These are phyloP conservation scores for Candida loeiensis DNA, from an alignment of 805 yeast species.

Conservation along the genomic window DNA sequence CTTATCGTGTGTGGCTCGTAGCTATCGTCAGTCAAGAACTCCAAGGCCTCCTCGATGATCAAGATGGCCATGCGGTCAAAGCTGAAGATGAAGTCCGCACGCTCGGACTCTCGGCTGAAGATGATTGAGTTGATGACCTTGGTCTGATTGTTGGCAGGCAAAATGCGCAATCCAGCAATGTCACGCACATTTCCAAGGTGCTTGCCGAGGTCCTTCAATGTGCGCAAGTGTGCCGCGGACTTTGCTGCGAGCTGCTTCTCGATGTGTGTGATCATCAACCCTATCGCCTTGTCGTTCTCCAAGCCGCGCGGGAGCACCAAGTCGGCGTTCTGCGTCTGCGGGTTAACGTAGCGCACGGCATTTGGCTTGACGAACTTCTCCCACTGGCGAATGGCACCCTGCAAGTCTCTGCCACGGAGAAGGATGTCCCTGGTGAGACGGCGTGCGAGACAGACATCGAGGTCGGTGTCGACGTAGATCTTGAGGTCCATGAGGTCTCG, in stretches of 20 bases:
- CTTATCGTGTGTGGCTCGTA: constrained; percentile 33
- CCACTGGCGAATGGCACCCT: constrained; percentile 88
- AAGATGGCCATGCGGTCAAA: constrained; percentile 79
- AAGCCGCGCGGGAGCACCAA: constrained; percentile 87
- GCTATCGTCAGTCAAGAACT: constrained; percentile 36
- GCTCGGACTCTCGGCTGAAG: constrained; percentile 47
- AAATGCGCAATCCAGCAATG: constrained; percentile 28
- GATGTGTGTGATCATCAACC: constrained; percentile 75
- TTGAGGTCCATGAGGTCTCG: constrained; percentile 78
- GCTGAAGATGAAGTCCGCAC: constrained; percentile 81
- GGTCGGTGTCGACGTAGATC: constrained; percentile 89
- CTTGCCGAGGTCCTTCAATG: constrained; percentile 54
- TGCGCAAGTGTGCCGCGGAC: constrained; percentile 63
- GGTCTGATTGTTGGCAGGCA: constrained; percentile 61
- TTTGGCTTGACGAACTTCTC: constrained; percentile 87
- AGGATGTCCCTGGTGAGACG: constrained; percentile 83
- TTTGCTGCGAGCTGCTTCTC: constrained; percentile 64
- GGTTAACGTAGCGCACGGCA: constrained; percentile 69
- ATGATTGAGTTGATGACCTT: constrained; percentile 69
- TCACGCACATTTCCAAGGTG: constrained; percentile 3
- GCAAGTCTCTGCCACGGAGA: constrained; percentile 79
- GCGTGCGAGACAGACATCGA: constrained; percentile 88
- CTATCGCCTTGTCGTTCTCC: constrained; percentile 77
- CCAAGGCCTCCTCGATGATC: constrained; percentile 66
- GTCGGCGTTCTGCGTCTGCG: constrained; percentile 78